A percentile compares a stretch with the other conserved stretches of the same genome.
Conservation (phyloP, 306 rosid genomes). For the Vigna nakashimae region DNA sequence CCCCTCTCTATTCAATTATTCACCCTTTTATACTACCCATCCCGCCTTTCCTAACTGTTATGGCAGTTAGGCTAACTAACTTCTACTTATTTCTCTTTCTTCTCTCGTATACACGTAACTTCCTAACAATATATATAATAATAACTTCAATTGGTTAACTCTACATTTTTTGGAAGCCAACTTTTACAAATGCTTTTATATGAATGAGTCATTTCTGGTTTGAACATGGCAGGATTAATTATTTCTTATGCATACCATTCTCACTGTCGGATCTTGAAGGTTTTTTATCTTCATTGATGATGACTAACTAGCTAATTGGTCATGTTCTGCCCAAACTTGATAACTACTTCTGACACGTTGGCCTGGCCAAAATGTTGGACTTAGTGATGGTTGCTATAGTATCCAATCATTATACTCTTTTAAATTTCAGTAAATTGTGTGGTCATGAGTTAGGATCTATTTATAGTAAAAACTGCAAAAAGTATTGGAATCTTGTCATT, state of each 20-base stretch:
- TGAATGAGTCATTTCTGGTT: neutral
- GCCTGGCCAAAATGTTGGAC: constrained; percentile 2
- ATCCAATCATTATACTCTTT: neutral
- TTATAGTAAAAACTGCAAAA: neutral
- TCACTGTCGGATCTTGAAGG: constrained; percentile 2
- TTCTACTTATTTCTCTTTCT: no score
- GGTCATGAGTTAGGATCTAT: neutral
- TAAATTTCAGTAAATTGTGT: neutral
- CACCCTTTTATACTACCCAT: no score
- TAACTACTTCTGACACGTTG: neutral
- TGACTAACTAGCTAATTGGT: neutral
- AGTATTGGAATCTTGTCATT: constrained; percentile 1
- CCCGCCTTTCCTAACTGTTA: no score
- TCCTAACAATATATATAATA: neutral
- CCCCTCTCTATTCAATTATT: no score
- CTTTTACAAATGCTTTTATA: neutral
- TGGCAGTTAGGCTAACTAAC: no score
- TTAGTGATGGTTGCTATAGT: neutral
- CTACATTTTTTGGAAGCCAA: neutral
- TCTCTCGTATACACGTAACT: no score
- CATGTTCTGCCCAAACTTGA: constrained; percentile 8
- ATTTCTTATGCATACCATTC: neutral
- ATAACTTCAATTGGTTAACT: constrained; percentile 5
- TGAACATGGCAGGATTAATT: neutral
- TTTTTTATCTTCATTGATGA: neutral